Percentiles rank a stretch among this genome's conserved stretches.
Conservation (phyloP, 345 rosid genomes). For the Bretschneidera sinensis region DNA sequence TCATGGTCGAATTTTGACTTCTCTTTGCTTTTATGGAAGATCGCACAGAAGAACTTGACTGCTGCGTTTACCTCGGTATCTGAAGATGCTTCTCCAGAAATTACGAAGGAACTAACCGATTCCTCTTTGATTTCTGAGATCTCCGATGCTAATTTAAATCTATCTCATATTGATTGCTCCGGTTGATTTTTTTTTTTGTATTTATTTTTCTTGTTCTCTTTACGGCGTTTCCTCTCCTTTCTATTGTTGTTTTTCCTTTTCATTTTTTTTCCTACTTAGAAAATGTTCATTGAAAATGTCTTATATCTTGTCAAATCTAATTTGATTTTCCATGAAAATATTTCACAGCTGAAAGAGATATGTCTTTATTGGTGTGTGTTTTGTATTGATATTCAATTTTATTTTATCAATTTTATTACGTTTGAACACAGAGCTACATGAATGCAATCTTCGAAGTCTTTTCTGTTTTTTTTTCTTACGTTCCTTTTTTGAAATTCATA, state of each 20-base stretch:
- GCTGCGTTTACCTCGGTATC: slow-evolving; percentile 8
- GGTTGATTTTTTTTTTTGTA: background rate
- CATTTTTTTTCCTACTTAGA: background rate
- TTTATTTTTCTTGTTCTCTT: background rate
- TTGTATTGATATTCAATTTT: no score
- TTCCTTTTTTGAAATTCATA: no score
- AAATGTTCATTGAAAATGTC: background rate
- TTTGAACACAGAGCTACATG: no score
- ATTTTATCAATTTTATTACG: no score
- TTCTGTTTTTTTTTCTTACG: no score
- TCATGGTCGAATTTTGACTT: background rate
- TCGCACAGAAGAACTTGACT: slow-evolving; percentile 22
- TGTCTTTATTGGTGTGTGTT: no score
- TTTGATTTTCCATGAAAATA: no score
- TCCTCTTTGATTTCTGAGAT: slow-evolving; percentile 17
- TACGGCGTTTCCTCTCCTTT: no score
- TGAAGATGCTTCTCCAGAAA: slow-evolving; percentile 15
- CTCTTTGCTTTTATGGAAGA: slow-evolving; percentile 9
- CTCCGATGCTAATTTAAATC: slow-evolving; percentile 5
- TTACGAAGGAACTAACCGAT: slow-evolving; percentile 16
- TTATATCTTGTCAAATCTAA: no score
- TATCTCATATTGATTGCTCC: background rate
- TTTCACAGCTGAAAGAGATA: no score
- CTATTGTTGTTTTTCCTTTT: background rate
- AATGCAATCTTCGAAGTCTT: no score